These are phyloP conservation scores for Nakazawaea siamensis DNA, from an alignment of 805 yeast genomes.

Conservation along the genomic window DNA sequence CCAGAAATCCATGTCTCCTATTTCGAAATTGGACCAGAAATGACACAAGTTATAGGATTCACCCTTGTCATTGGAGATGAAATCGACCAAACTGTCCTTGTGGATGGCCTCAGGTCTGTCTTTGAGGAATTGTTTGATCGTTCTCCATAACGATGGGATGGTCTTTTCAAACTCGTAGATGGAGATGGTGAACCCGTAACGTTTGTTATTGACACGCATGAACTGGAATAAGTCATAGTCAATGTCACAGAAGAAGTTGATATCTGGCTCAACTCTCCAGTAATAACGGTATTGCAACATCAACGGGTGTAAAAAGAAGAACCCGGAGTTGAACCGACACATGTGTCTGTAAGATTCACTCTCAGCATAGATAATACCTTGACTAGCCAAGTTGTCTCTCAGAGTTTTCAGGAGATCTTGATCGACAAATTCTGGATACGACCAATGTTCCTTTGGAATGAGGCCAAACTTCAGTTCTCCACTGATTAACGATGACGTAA, in stretches of 20 bases:
- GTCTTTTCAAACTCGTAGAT: slow-evolving; percentile 57
- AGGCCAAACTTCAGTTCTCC: slow-evolving; percentile 67
- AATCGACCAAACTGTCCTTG: slow-evolving; percentile 48
- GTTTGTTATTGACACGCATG: slow-evolving; percentile 45
- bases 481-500: slow-evolving; percentile 44
- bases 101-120: slow-evolving; percentile 31
- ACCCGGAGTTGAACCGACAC: slow-evolving; percentile 40
- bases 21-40: slow-evolving; percentile 76
- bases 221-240: slow-evolving; percentile 53
- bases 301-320: slow-evolving; percentile 52
- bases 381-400: slow-evolving; percentile 46
- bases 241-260: slow-evolving; percentile 51
- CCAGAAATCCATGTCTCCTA: slow-evolving; percentile 66
- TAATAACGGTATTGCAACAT: slow-evolving; percentile 55
- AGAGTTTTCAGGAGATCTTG: slow-evolving; percentile 56
- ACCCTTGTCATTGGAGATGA: slow-evolving; percentile 57
- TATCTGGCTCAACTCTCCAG: slow-evolving; percentile 76
- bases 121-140: slow-evolving; percentile 36
- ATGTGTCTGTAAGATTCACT: slow-evolving; percentile 36
- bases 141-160: slow-evolving; percentile 56
- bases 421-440: slow-evolving; percentile 77
- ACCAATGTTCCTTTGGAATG: slow-evolving; percentile 78
- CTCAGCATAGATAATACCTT: slow-evolving; percentile 29
- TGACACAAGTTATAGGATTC: slow-evolving; percentile 66
- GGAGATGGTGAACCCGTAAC: slow-evolving; percentile 61